A percentile compares a stretch with the other conserved stretches of the same genome.
Conservation (phyloP, 2,329 filamentous ascomycete genomes). For the Trichoderma brevicompactum region DNA sequence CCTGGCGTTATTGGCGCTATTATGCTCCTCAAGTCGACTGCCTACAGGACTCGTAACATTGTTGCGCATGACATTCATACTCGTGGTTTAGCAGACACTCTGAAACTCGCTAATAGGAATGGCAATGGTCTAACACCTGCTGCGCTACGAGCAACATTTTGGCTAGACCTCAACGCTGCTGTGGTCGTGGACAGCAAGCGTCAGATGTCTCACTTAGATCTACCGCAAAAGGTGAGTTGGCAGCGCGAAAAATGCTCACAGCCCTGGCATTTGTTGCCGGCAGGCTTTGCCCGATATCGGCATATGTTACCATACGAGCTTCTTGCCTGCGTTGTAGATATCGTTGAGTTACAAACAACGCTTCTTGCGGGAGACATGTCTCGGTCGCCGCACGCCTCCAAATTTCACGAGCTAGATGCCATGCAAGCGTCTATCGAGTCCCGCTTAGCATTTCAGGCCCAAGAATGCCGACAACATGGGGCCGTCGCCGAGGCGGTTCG, state of each 20-base stretch:
- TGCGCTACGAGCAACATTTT: background rate
- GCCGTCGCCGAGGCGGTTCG: background rate
- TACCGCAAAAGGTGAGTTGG: background rate
- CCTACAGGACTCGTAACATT: background rate
- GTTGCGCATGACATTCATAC: background rate
- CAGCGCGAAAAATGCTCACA: background rate
- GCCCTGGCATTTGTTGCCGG: background rate
- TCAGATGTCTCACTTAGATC: background rate
- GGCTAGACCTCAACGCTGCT: background rate
- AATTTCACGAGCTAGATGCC: background rate
- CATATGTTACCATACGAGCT: background rate
- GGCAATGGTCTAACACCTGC: background rate
- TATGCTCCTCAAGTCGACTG: background rate
- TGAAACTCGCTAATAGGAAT: background rate
- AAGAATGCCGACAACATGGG: background rate
- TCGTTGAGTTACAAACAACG: background rate
- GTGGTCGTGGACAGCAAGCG: background rate
- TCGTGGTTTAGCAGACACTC: background rate
- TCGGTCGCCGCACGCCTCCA: background rate
- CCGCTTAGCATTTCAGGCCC: background rate
- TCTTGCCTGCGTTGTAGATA: background rate
- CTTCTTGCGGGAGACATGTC: background rate
- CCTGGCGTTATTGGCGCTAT: background rate
- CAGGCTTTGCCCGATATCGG: background rate
- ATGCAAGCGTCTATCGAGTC: background rate